Base-by-base conservation (phyloP, 805 yeast genomes). In the Candida vartiovaarae region DNA sequence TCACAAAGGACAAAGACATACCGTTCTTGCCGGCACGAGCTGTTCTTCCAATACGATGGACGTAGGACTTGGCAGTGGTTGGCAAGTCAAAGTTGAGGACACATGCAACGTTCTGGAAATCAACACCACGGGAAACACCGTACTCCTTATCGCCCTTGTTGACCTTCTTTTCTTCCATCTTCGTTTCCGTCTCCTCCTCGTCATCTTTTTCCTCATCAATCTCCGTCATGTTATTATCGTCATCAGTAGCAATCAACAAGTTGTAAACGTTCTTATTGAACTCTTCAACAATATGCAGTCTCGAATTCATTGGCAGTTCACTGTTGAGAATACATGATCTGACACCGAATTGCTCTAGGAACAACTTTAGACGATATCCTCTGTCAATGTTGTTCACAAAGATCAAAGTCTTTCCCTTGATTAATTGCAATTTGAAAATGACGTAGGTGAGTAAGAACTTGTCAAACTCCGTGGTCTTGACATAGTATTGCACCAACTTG, bases 1-100 rank as follows among this genome's bases (percentile, higher is more conserved):
- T 88, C 20, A 90, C 93, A 67, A 91, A 93, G 15, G 97, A 89
- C 43, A 93, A 72, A 0, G 98, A 85, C 77, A 88, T 90, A 46
- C 99, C 99, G 2, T 93, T 74, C 60, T 87, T 89, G 42, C 96
- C 96, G 6, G 96, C 98, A 66, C 99, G 80, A 5, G 99, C 99
- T 4, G 99, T 93, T 70, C 99, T 80, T 41, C 99, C 99, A 32
- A 93, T 78, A 61, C 99, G 77, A 64, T 93, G 99, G 29, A 88
- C 82, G 60, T 93, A 93, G 3, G 95, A 78, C 60, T 83, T 84
- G 5, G 97, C 82, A 8, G 95, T 80, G 4, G 86, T 76, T 34
- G 99, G 99, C 54, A 93, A 70, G 61, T 93, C 99, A 62, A 93
- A 93, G 65, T 93, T 93, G 51, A 93, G 70, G 6, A 93, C 99